These are phyloP conservation scores for Chondrus crispus DNA, from an alignment of 23 red algal species.

Conservation along the genomic window DNA sequence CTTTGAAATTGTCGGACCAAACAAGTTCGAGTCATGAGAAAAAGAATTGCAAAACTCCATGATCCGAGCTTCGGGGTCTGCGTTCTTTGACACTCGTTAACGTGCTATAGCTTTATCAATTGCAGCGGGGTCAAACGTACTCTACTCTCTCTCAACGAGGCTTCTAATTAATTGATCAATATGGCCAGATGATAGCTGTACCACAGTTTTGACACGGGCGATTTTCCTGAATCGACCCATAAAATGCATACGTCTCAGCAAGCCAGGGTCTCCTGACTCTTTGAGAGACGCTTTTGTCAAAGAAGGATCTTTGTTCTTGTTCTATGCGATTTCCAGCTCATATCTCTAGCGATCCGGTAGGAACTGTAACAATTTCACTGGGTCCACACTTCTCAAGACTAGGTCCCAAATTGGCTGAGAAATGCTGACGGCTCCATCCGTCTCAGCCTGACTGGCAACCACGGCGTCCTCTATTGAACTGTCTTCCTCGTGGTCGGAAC, in stretches of 20 bases:
- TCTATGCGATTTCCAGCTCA: background rate
- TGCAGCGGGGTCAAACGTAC: background rate
- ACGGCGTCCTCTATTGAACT: too few species aligned
- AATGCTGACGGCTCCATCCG: too few species aligned
- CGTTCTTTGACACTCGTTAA: background rate
- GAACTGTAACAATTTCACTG: background rate
- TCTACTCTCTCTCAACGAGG: background rate
- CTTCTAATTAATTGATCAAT: constrained; percentile 2
- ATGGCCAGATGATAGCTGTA: background rate
- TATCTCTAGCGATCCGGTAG: background rate
- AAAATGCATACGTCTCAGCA: background rate
- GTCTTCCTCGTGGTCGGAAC: too few species aligned
- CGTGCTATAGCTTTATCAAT: background rate
- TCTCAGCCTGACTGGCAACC: too few species aligned
- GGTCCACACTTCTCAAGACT: constrained; percentile 9
- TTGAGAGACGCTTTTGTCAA: background rate
- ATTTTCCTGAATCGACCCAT: background rate
- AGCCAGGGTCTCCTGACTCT: background rate
- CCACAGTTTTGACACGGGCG: background rate
- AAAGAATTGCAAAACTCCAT: background rate
- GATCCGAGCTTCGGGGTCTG: background rate
- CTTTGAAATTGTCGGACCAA: background rate
- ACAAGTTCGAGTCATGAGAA: background rate
- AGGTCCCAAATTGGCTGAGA: background rate
- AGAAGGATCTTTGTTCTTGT: background rate